A percentile compares a stretch with the other conserved stretches of the same genome.
These are phyloP conservation scores for Skeletonema menzelii DNA, from an alignment of 108 stramenopile species.

Conservation along the genomic window DNA sequence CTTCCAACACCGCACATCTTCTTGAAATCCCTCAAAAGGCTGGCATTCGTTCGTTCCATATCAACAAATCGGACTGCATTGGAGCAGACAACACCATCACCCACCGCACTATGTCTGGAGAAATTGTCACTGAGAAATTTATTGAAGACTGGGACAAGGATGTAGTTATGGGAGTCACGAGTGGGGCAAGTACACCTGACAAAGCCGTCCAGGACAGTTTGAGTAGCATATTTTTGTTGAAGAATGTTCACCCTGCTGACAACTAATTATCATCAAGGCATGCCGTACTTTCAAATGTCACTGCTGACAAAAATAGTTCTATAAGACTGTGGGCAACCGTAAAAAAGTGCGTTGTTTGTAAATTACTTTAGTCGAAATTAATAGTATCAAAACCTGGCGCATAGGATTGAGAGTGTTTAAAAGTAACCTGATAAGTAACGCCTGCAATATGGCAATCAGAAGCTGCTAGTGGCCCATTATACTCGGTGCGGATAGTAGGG, in stretches of 20 bases:
- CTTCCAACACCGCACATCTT: conserved; percentile 96
- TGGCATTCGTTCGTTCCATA: conserved; percentile 89
- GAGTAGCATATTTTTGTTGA: conserved; percentile 86
- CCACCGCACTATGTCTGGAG: conserved; percentile 78
- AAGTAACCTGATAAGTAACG: no score
- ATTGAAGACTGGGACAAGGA: conserved; percentile 62
- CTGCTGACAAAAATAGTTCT: neutral
- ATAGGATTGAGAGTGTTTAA: no score
- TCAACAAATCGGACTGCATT: conserved; percentile 91
- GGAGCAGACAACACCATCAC: conserved; percentile 88
- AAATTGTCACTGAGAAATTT: conserved; percentile 88
- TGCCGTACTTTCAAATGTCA: neutral
- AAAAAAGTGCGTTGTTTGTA: neutral
- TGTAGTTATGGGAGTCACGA: conserved; percentile 91
- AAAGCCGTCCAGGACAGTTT: conserved; percentile 86
- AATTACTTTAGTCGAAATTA: conserved; percentile 5
- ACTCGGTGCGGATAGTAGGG: no score
- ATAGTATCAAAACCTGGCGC: neutral
- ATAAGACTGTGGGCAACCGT: neutral
- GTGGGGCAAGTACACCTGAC: conserved; percentile 96
- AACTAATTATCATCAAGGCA: neutral
- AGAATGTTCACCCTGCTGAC: conserved; percentile 46
- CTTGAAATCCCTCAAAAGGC: conserved; percentile 89
- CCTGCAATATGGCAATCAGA: no score
- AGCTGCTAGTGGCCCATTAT: no score